Conservation (phyloP, 1,284 basidiomycete genomes). For the Nidula niveotomentosa region DNA sequence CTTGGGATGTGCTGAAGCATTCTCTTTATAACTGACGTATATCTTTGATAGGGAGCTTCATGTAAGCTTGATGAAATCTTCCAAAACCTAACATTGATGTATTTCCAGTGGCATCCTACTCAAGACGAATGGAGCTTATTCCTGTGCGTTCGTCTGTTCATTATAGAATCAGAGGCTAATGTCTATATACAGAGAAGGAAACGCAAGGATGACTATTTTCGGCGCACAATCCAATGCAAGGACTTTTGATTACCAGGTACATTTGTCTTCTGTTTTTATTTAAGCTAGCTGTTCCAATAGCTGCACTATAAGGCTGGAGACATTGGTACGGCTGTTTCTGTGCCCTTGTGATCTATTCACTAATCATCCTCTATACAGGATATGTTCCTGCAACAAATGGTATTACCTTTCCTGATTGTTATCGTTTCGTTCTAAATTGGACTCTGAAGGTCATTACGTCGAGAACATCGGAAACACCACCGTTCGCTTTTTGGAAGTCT, state of each 20-base stretch:
- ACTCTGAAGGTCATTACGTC: conserved; percentile 56
- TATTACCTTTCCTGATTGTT: conserved; percentile 55
- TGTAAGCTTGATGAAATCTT: conserved; percentile 18
- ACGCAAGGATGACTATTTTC: conserved; percentile 63
- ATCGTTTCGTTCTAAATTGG: conserved; percentile 18
- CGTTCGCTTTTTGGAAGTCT: conserved; percentile 63
- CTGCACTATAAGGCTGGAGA: conserved; percentile 49
- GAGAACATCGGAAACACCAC: conserved; percentile 71
- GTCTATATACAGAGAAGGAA: conserved; percentile 41
- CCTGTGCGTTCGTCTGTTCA: conserved; percentile 27
- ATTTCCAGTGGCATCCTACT: conserved; percentile 68
- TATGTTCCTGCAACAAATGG: conserved; percentile 54
- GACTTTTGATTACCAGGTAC: conserved; percentile 66
- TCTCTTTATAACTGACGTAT: no score
- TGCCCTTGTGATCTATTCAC: neutral
- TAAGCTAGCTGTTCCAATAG: conserved; percentile 3
- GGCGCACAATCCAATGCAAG: conserved; percentile 59
- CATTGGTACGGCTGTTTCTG: conserved; percentile 35
- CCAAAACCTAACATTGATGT: no score
- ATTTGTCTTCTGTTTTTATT: neutral
- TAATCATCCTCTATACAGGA: neutral
- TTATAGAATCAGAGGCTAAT: no score
- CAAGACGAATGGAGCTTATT: conserved; percentile 69
- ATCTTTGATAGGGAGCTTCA: conserved; percentile 30
- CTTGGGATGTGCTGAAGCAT: no score